Evolutionary conservation across 495 filamentous ascomycete genomes (phyloP).

Genomic region (Penicillium steckii): DNA sequence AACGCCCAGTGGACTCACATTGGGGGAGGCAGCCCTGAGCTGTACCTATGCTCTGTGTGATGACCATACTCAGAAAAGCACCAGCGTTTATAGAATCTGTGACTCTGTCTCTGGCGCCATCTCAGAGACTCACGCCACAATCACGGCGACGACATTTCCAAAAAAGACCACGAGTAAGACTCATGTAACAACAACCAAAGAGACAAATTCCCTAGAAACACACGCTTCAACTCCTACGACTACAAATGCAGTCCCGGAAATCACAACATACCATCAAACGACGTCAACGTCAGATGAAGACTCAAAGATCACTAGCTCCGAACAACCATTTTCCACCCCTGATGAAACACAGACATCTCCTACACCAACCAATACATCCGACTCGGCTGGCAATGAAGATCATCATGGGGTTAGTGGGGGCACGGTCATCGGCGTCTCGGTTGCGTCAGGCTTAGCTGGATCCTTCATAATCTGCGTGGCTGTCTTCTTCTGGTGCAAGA

Average conservation of each 20-base stretch:
- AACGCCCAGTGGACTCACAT: conserved; percentile 60
- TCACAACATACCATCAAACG: conserved; percentile 2
- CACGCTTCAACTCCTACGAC: neutral
- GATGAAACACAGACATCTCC: neutral
- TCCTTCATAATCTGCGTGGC: conserved; percentile 39
- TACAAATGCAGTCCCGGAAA: neutral
- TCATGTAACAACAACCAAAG: conserved; percentile 6
- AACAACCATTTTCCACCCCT: conserved; percentile 4
- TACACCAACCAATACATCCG: conserved; percentile 12
- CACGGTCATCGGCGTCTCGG: conserved; percentile 43
- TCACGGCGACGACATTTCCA: conserved; percentile 56
- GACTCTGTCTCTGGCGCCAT: conserved; percentile 49
- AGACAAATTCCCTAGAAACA: neutral
- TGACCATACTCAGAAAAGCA: conserved; percentile 17
- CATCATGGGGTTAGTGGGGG: conserved; percentile 27
- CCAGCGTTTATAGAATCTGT: conserved; percentile 59
- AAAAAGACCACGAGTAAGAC: conserved; percentile 27
- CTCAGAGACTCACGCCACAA: conserved; percentile 57
- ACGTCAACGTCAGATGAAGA: neutral
- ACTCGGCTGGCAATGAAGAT: conserved; percentile 2
- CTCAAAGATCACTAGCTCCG: neutral
- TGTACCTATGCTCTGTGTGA: conserved; percentile 55
- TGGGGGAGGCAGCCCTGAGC: conserved; percentile 66
- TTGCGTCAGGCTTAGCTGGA: conserved; percentile 39
- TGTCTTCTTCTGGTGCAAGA: conserved; percentile 37